Base-by-base conservation (phyloP, 2,329 filamentous ascomycete species). In the Paramyrothecium roridum region DNA sequence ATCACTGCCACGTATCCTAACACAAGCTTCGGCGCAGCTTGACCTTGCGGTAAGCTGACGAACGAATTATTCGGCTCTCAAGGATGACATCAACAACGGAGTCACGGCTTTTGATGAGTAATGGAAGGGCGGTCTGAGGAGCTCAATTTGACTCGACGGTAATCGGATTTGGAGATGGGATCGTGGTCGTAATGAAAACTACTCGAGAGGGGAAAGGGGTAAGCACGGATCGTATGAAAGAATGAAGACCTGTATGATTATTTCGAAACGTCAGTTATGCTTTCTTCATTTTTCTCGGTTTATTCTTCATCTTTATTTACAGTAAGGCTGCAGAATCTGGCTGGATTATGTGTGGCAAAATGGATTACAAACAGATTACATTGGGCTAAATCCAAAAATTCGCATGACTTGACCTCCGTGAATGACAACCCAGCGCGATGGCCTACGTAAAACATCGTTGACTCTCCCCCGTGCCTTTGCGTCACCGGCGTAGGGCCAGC, bases 1-100 rank as follows among this genome's bases (percentile, higher is more conserved):
- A 73, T 72, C 56, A 61, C 54, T 43, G 56, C 62, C 50, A 23
- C 46, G 37, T 43, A 17, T 43, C n/a, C 37, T 19, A 17, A 6
- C 13, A 43, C 13, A 43, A 37, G 37, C 37, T 13, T 30, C 26
- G 26, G 26, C 26, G 26, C 26, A 30, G 26, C 26, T 30, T 30
- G 26, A 30, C 26, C 26, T 30, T 4, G 10, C 26, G 13, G 37
- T 43, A 13, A 43, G 37, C 37, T 17, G 37, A 43, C 37, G 37
- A 43, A 43, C 37, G n/a, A 43, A 43, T 43, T 17, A 17, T 43
- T 30, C 26, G 26, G 10, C 10, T 30, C 26, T 30, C 26, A 30
- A 43, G 37, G 13, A 43, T 43, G 37, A 43, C 37, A 30, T 19
- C 37, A 43, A 43, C 37, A 43, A 43, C 13, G 37, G n/a, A 43